Evolutionary conservation across 768 basidiomycete genomes (phyloP).

Genomic region (Termitomyces sp.): DNA sequence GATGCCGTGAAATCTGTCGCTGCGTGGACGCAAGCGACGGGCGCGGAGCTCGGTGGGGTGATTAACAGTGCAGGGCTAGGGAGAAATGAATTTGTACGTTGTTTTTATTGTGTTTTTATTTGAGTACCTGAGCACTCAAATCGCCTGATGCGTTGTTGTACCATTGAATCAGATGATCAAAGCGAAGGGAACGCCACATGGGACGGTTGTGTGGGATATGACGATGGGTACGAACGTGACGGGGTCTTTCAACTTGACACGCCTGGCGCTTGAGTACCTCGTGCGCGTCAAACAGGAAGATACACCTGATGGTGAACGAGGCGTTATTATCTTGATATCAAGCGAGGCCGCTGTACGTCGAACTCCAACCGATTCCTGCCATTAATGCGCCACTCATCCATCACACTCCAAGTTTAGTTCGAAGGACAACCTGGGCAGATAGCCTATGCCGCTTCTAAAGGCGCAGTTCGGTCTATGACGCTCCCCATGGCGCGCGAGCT

Average conservation of each 20-base stretch:
- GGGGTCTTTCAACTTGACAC: conserved; percentile 54
- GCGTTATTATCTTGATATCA: conserved; percentile 52
- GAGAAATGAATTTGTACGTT: not conserved
- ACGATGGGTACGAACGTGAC: conserved; percentile 50
- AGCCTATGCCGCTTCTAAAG: conserved; percentile 54
- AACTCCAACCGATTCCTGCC: not conserved
- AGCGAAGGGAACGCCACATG: conserved; percentile 37
- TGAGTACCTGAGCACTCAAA: too few species aligned
- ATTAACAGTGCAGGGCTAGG: conserved; percentile 55
- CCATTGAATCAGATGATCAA: conserved; percentile 34
- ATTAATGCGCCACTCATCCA: not conserved
- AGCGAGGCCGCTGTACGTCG: conserved; percentile 46
- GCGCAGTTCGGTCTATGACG: conserved; percentile 51
- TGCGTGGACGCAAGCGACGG: conserved; percentile 34
- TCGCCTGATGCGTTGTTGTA: conserved; percentile 2
- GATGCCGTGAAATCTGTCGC: conserved; percentile 31
- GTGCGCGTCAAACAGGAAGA: conserved; percentile 40
- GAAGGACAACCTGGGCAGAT: conserved; percentile 54
- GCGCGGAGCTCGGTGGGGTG: conserved; percentile 48
- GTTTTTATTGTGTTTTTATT: too few species aligned
- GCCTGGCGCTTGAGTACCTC: conserved; percentile 45
- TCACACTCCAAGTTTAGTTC: conserved; percentile 29
- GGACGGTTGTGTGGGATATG: conserved; percentile 46
- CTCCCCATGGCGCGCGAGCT: conserved; percentile 60
- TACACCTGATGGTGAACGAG: conserved; percentile 45